A percentile compares a stretch with the other conserved stretches of the same genome.
Evolutionary conservation across 1,284 basidiomycete genomes (phyloP).

Genomic region (Tilletia indica): DNA sequence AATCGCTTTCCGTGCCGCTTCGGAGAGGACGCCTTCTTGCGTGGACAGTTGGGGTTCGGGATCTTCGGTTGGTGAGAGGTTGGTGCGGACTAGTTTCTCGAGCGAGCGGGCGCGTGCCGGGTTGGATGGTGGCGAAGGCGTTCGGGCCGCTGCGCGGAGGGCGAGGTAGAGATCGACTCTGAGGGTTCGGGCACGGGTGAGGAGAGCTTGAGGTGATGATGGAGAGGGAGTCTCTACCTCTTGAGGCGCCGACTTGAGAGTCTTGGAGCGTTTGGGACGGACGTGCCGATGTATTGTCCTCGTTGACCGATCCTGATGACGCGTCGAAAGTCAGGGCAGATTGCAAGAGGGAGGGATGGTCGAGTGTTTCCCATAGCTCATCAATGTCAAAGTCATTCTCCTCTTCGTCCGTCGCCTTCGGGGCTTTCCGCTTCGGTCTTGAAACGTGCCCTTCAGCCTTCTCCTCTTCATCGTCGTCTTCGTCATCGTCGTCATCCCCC

Average conservation of each 20-base stretch:
- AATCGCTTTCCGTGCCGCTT: neutral
- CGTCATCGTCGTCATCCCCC: neutral
- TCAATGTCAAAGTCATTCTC: neutral
- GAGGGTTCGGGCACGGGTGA: neutral
- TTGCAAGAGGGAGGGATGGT: neutral
- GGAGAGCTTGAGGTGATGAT: neutral
- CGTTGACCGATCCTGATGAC: no score
- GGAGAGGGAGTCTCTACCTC: neutral
- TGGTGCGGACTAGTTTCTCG: neutral
- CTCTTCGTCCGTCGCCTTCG: neutral
- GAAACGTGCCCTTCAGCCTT: neutral
- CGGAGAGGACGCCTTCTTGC: neutral
- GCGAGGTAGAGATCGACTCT: neutral
- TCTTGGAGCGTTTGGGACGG: neutral
- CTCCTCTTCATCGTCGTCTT: neutral
- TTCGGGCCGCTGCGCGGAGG: neutral
- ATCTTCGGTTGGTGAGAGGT: neutral
- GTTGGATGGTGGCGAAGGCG: neutral
- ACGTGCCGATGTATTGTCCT: neutral
- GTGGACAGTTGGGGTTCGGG: neutral
- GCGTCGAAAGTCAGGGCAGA: neutral
- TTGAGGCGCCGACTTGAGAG: neutral
- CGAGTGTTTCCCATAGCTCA: slow-evolving; percentile 10
- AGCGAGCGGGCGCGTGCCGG: neutral
- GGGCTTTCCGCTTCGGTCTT: no score